Base-by-base conservation (phyloP, 495 filamentous ascomycete species). In the Physcia stellaris region DNA sequence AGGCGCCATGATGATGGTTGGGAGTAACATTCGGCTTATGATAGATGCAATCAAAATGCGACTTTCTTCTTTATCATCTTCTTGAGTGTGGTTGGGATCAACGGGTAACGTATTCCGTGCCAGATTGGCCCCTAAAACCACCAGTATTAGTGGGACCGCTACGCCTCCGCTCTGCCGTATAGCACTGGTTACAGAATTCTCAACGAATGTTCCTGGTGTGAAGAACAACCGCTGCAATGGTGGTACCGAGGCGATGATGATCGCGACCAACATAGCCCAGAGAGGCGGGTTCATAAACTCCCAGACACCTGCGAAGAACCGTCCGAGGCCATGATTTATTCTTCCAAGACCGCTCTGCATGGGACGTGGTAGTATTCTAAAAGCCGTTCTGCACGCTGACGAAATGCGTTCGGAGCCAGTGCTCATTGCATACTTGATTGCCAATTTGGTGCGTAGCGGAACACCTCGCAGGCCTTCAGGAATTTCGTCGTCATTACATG, bases 231-330 rank as follows among this genome's bases (percentile, higher is more conserved):
- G 60, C 55, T 98, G 87, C 2, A 96, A 67, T 2, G 65, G 55
- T 0, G 90, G 92, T n/a, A 95, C 71, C 2, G 85, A 93, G 20
- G 92, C 90, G 4, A 96, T 79, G 39, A 95, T 54, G 39, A 96
- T 79, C 13, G 92, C 81, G 15, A 73, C 60, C 2, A 96, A 66
- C 88, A 98, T 96, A 7, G 90, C 88, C 85, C 87, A 96, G 1
- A 98, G 74, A 1, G 90, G 92, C 4, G 90, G 88, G 58, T 96
- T 98, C 90, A 98, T 96, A 58, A 94, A 90, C 24, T 80, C 80
- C 82, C 81, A 86, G 6, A 81, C 44, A 23, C 84, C 86, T 26
- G 56, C 47, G 37, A 71, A 53, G 49, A 88, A 79, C 10, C 64
- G 66, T n/a, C 51, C 26, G 37, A 62, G 23, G 20, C 59, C 60